Conservation (phyloP, 2,329 filamentous ascomycete species). For the Hypoxylon sp. region DNA sequence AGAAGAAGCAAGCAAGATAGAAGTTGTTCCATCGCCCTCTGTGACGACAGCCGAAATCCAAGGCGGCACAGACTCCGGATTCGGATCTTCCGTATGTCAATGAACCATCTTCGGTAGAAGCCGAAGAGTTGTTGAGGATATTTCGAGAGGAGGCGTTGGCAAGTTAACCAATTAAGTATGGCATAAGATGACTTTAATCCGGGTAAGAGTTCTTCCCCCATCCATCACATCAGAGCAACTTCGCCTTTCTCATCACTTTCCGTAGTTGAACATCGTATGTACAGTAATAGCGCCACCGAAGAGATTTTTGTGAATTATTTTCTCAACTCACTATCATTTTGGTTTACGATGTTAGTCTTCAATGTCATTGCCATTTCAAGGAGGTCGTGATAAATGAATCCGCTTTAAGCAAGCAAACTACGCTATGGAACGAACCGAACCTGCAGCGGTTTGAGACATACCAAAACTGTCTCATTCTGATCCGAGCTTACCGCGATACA, state of each 20-base stretch:
- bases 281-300: constrained; percentile 11
- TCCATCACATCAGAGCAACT: constrained; percentile 27
- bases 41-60: constrained; percentile 7
- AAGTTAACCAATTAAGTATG: background rate
- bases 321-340: constrained; percentile 30
- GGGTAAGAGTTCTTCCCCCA: constrained; percentile 27
- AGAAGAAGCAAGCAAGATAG: no score
- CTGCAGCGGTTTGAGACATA: constrained; percentile 28
- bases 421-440: constrained; percentile 22
- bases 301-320: constrained; percentile 27
- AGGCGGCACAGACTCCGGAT: constrained; percentile 10
- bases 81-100: constrained; percentile 8
- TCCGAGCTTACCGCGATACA: constrained; percentile 44
- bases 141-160: constrained; percentile 25
- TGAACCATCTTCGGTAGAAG: constrained; percentile 12
- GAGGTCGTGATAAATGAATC: constrained; percentile 29
- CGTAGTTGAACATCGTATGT: constrained; percentile 31
- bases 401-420: constrained; percentile 17
- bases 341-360: constrained; percentile 30
- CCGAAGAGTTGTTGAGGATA: constrained; percentile 20
- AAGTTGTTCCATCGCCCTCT: background rate
- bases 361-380: constrained; percentile 29
- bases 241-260: constrained; percentile 25
- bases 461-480: constrained; percentile 41
- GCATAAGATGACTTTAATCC: background rate